Evolutionary conservation across 306 rosid species (phyloP), one percentile per base, ranked within the genome.

Genomic region (Corylus avellana): DNA sequence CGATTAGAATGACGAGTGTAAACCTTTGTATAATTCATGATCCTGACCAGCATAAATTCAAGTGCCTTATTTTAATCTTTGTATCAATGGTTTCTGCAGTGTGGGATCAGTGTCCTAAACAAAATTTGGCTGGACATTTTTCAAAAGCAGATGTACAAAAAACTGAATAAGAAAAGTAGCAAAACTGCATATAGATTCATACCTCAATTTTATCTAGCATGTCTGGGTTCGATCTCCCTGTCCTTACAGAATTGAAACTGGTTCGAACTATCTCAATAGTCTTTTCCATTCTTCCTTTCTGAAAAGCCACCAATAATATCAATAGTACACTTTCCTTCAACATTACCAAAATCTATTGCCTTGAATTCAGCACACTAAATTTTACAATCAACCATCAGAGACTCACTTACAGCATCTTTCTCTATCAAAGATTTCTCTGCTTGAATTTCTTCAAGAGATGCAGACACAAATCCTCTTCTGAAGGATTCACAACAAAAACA

Each of bases 131-230:
- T 27, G 13, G 29, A 35, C 25, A 62, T 72, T 42, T 61, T 72
- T 37, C 4, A 12, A 0, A 35, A 39, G 1, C 20, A 18, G 72
- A 67, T 59, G 47, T 17, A 58, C 13, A 12, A 58, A 71, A 47
- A 29, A 66, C 37, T 1, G 4, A 37, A 18, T 12, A 56, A 54
- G 48, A 71, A 42, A 71, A 79, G 39, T 17, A 69, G 53, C 17
- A 63, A 58, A 72, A 79, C 66, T 42, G 72, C 4, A 73, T 46
- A 39, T 39, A 73, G 39, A 80, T 72, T 61, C 35, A 71, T 66
- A 95, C 99, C 99, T 87, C 93, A 74, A 95, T 93, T 84, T 93
- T 95, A 83, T 95, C 98, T 27, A 95, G 96, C 93, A 93, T 93
- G 18, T 97, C 82, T 0, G 98, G 98, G 83, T 70, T 91, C 51